phyloP scores from a whole-genome alignment of 306 rosid genomes.

The Medicago ruthenica region DNA sequence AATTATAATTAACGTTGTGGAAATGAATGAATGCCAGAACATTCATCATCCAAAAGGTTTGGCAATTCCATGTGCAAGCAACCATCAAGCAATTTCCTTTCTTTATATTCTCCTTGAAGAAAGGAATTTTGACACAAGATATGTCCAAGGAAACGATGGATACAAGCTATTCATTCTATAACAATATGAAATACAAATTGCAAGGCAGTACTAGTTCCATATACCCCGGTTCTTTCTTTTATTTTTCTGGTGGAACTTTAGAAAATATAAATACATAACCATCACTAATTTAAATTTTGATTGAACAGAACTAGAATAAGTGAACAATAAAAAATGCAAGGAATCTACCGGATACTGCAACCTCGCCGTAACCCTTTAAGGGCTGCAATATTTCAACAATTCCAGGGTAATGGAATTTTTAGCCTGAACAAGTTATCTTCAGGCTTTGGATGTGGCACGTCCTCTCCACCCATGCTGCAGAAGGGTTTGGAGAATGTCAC shows the following conservation, averaged over 20 bases:
- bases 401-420: conserved; percentile 49
- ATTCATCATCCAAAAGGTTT: conserved; percentile 33
- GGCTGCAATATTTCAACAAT: conserved; percentile 54
- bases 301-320: conserved; percentile 42
- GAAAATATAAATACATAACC: neutral
- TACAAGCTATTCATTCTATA: conserved; percentile 34
- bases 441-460: conserved; percentile 47
- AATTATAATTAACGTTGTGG: conserved; percentile 2
- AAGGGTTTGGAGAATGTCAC: conserved; percentile 87
- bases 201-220: conserved; percentile 6
- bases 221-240: neutral
- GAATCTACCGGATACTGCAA: conserved; percentile 51
- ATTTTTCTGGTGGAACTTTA: neutral
- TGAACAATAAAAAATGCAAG: conserved; percentile 54
- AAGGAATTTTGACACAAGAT: conserved; percentile 51
- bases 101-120: conserved; percentile 56
- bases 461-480: conserved; percentile 53
- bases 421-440: conserved; percentile 43
- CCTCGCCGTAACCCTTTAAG: conserved; percentile 50
- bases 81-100: conserved; percentile 39
- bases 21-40: conserved; percentile 28
- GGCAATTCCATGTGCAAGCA: conserved; percentile 13
- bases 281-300: conserved; percentile 1
- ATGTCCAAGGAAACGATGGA: conserved; percentile 31
- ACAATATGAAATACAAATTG: conserved; percentile 2